Evolutionary conservation across 2,329 filamentous ascomycete species (phyloP), one percentile per base, ranked within the genome.

Genomic region (Fusarium buharicum): DNA sequence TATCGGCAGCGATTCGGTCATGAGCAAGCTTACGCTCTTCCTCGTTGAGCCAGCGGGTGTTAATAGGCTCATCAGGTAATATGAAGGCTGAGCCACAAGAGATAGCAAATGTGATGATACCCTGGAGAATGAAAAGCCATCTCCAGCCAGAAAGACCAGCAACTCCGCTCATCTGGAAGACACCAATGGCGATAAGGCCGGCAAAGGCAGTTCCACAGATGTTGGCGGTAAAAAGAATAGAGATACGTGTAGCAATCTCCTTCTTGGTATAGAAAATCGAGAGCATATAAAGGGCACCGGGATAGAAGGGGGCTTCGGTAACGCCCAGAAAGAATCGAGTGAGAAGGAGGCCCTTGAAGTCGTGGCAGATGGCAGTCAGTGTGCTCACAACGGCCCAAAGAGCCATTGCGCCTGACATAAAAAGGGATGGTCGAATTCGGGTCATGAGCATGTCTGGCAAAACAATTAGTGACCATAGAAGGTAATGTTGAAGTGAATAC

Each of bases 191-290:
- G 33, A 83, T 78, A 4, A 82, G 73, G 4, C 79, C 79, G 0
- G 76, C 75, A 49, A 81, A 81, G 3, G 76, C 73, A 7, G 69
- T 74, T 2, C 73, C 71, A 14, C 73, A 54, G 20, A 75, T 70
- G 27, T 73, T 74, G 6, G 76, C 77, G 0, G 78, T 74, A 54
- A 82, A 82, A 2, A 82, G 71, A 43, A 81, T 76, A 2, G 78
- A 76, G 10, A 80, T 76, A 27, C 78, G 73, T 4, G 75, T 69
- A 14, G 76, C 72, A 18, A 81, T 68, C 67, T 80, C 78, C 62
- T 82, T 80, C 24, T 80, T 75, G 3, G 81, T 84, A 70, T 86
- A 86, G 72, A 82, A 86, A 39, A 82, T 79, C 4, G 79, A 80
- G 4, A 86, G 74, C 36, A 84, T 76, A 46, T 72, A 74, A 3